Evolutionary conservation across 331 rosid species (phyloP).

Genomic region (Prunus yedoensis): DNA sequence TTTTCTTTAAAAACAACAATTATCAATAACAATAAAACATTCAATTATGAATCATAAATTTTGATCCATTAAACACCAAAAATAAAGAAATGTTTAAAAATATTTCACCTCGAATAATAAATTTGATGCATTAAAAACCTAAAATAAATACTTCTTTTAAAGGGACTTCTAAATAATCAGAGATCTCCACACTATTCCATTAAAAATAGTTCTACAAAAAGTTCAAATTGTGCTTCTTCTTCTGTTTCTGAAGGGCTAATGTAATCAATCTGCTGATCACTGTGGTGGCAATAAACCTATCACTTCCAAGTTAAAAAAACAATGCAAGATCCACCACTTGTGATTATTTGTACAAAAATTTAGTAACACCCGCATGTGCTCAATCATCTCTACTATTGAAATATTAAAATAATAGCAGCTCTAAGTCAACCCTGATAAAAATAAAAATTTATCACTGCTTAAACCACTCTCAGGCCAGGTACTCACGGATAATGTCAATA

Average conservation of each 20-base stretch:
- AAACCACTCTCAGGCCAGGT: background rate
- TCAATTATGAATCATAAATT: background rate
- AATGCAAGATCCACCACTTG: background rate
- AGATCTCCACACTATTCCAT: background rate
- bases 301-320: background rate
- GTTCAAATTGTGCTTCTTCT: background rate
- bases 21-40: background rate
- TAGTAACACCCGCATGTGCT: conserved; percentile 4
- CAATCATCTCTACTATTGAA: background rate
- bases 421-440: background rate
- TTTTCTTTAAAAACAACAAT: background rate
- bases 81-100: background rate
- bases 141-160: background rate
- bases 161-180: background rate
- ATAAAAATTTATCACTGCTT: background rate
- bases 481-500: background rate
- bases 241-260: background rate
- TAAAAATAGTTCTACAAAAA: background rate
- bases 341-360: background rate
- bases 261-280: background rate
- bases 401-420: background rate
- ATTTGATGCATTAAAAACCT: background rate
- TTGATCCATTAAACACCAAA: background rate
- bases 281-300: background rate
- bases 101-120: background rate